Evolutionary conservation across 2,329 filamentous ascomycete species (phyloP).

Genomic region (Aspergillus glaucus): DNA sequence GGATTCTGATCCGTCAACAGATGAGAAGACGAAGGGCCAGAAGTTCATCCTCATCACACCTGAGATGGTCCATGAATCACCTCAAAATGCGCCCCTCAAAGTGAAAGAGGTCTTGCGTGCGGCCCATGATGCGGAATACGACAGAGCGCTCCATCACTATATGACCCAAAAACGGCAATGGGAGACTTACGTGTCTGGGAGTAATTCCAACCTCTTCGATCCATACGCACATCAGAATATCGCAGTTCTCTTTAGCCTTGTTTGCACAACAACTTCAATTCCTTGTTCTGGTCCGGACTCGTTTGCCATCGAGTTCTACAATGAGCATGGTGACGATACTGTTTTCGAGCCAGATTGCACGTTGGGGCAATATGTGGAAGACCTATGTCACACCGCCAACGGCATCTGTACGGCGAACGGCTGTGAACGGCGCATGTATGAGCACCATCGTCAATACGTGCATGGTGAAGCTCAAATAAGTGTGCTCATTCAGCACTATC

Average conservation of each 20-base stretch:
- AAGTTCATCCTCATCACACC: slow-evolving; percentile 88
- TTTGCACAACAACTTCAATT: slow-evolving; percentile 88
- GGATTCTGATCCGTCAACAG: slow-evolving; percentile 39
- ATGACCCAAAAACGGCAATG: slow-evolving; percentile 90
- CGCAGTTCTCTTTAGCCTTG: slow-evolving; percentile 85
- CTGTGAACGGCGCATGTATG: slow-evolving; percentile 81
- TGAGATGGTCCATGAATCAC: slow-evolving; percentile 85
- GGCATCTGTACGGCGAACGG: slow-evolving; percentile 74
- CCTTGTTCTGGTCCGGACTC: slow-evolving; percentile 87
- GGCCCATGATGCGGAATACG: slow-evolving; percentile 93
- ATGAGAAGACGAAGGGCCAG: slow-evolving; percentile 59
- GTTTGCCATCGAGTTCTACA: slow-evolving; percentile 88
- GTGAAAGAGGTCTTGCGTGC: slow-evolving; percentile 91
- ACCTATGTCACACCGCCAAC: slow-evolving; percentile 70
- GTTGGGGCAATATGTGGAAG: slow-evolving; percentile 89
- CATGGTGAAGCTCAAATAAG: slow-evolving; percentile 93
- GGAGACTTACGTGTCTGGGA: slow-evolving; percentile 84
- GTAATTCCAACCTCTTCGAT: slow-evolving; percentile 79
- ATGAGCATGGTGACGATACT: slow-evolving; percentile 68
- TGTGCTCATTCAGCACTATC: slow-evolving; percentile 74
- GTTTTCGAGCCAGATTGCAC: slow-evolving; percentile 81
- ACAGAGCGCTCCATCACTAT: slow-evolving; percentile 89
- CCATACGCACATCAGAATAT: slow-evolving; percentile 96
- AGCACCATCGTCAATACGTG: slow-evolving; percentile 94
- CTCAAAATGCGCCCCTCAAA: slow-evolving; percentile 72